Evolutionary conservation across 1,139 yeast genomes (phyloP).

Genomic region (Candida labiduridarum): DNA sequence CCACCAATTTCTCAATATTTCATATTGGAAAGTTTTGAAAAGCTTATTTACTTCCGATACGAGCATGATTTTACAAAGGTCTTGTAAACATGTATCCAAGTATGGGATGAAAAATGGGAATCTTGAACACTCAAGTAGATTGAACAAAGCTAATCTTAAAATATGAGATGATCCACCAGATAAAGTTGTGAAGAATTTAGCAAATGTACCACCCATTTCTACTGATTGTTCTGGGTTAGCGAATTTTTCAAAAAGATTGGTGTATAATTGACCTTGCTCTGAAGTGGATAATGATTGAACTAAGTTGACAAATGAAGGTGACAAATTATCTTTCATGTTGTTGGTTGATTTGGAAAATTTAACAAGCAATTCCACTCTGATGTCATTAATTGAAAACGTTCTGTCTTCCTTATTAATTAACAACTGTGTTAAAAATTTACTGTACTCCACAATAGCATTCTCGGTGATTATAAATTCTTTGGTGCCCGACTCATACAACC

Average conservation of each 20-base stretch:
- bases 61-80: slow-evolving; percentile 21
- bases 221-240: slow-evolving; percentile 33
- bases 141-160: slow-evolving; percentile 37
- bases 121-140: slow-evolving; percentile 42
- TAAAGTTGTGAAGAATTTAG: slow-evolving; percentile 35
- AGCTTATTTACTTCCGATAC: slow-evolving; percentile 22
- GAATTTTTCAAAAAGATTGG: slow-evolving; percentile 32
- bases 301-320: slow-evolving; percentile 6
- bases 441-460: slow-evolving; percentile 21
- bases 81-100: slow-evolving; percentile 25
- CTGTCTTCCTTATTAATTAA: slow-evolving; percentile 14
- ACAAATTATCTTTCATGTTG: slow-evolving; percentile 11
- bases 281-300: slow-evolving; percentile 4
- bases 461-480: slow-evolving; percentile 29
- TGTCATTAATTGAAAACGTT: slow-evolving; percentile 6
- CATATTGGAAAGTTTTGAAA: slow-evolving; percentile 31
- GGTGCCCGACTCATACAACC: slow-evolving; percentile 34
- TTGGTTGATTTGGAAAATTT: slow-evolving; percentile 22
- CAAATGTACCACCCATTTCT: slow-evolving; percentile 44
- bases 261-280: slow-evolving; percentile 32
- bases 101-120: slow-evolving; percentile 35
- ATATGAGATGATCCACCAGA: slow-evolving; percentile 30
- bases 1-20: slow-evolving; percentile 47
- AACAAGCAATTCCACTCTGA: slow-evolving; percentile 6
- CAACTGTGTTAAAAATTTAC: slow-evolving; percentile 19